Conservation (phyloP, 208 protist genomes). For the Acanthamoeba royreba region DNA sequence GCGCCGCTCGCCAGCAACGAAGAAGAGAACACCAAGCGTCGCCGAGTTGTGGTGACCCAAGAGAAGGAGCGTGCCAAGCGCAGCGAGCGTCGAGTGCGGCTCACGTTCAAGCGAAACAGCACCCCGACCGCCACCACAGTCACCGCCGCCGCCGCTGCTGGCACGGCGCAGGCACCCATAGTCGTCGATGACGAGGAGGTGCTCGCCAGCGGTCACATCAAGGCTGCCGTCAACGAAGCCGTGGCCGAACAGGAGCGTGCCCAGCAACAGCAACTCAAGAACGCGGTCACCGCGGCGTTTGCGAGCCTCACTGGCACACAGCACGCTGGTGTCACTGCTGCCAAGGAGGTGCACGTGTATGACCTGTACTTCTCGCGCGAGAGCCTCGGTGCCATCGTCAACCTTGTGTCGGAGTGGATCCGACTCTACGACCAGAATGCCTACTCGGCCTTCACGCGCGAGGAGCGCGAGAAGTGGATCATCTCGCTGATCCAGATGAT, state of each 20-base stretch:
- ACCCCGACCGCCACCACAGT: not conserved
- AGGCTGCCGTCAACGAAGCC: not conserved
- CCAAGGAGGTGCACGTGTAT: not conserved
- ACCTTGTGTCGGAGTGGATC: conserved; percentile 11
- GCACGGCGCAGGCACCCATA: not conserved
- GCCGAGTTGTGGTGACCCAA: not conserved
- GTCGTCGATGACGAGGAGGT: conserved; percentile 22
- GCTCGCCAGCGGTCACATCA: not conserved
- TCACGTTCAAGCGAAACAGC: not conserved
- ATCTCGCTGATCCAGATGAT: conserved; percentile 32
- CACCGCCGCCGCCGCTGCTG: not conserved
- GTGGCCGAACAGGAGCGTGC: not conserved
- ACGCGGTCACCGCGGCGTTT: not conserved
- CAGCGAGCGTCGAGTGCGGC: not conserved
- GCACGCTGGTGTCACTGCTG: not conserved
- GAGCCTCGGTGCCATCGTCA: not conserved
- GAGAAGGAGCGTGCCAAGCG: conserved; percentile 31
- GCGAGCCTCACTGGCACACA: not conserved
- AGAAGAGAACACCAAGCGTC: not conserved
- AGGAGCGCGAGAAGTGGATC: conserved; percentile 24
- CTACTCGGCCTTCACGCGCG: not conserved
- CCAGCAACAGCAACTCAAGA: not conserved
- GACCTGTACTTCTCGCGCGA: conserved; percentile 1
- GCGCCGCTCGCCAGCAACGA: not conserved
- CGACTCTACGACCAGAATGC: not conserved